Evolutionary conservation across 352 stramenopile species (phyloP).

Genomic region (Paralagenidium karlingii): DNA sequence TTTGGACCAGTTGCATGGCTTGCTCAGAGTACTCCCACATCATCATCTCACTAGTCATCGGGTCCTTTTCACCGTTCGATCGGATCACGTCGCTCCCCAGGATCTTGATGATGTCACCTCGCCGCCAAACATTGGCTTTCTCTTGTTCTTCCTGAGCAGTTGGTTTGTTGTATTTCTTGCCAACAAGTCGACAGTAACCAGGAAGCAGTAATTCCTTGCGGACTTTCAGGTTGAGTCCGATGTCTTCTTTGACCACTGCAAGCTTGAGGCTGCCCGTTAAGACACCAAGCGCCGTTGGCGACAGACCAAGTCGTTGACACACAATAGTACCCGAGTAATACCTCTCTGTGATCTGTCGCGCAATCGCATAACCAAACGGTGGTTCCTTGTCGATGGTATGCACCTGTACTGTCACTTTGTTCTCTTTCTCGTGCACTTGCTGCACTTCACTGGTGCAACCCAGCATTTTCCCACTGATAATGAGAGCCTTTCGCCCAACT

Average conservation of each 20-base stretch:
- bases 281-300: conserved; percentile 84
- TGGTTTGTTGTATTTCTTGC: too few relatives aligned
- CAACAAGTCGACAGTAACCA: conserved; percentile 83
- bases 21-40: conserved; percentile 97
- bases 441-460: conserved; percentile 80
- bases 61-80: conserved; percentile 17
- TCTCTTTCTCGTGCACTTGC: conserved; percentile 35
- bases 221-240: conserved; percentile 72
- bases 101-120: conserved; percentile 87
- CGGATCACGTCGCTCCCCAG: conserved; percentile 70
- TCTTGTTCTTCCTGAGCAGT: conserved; percentile 3
- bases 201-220: conserved; percentile 82
- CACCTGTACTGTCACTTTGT: conserved; percentile 83
- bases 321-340: conserved; percentile 64
- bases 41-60: conserved; percentile 7
- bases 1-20: conserved; percentile 88
- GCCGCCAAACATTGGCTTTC: conserved; percentile 68
- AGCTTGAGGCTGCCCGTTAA: conserved; percentile 91
- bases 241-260: conserved; percentile 87
- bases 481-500: conserved; percentile 71
- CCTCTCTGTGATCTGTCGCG: conserved; percentile 85
- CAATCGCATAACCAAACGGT: conserved; percentile 95
- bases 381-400: conserved; percentile 89
- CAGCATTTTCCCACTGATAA: conserved; percentile 84
- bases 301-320: conserved; percentile 87